phyloP scores from a whole-genome alignment of 768 basidiomycete species.

The Mycena galericulata region DNA sequence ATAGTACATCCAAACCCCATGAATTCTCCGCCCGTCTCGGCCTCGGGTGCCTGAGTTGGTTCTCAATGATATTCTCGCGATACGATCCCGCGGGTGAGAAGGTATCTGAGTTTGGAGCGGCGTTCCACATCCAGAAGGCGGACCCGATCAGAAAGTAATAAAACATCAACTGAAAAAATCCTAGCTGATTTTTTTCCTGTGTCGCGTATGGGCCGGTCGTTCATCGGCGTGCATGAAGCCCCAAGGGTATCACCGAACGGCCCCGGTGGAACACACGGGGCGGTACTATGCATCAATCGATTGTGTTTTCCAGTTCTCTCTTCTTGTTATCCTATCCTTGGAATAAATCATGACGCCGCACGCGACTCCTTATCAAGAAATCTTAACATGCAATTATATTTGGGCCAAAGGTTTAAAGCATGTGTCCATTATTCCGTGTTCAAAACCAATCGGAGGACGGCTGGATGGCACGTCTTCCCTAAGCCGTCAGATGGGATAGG shows the following conservation, averaged over 20 bases:
- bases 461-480: not conserved
- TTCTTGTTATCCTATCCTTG: constrained; percentile 6
- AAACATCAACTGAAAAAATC: not conserved
- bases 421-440: not conserved
- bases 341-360: not conserved
- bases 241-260: not conserved
- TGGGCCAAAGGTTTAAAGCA: not conserved
- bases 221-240: not conserved
- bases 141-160: constrained; percentile 6
- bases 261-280: too few species aligned
- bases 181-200: too few species aligned
- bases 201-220: too few species aligned
- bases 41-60: not conserved
- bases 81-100: not conserved
- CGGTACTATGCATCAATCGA: constrained; percentile 6
- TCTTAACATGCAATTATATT: not conserved
- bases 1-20: constrained; percentile 11
- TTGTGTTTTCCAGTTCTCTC: not conserved
- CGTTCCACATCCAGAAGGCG: not conserved
- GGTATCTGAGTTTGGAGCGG: not conserved
- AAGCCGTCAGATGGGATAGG: not conserved
- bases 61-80: not conserved
- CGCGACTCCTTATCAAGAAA: constrained; percentile 25
- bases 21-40: constrained; percentile 18
- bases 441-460: constrained; percentile 21